phyloP scores from a whole-genome alignment of 2,329 filamentous ascomycete species.

The Diaporthe citri region DNA sequence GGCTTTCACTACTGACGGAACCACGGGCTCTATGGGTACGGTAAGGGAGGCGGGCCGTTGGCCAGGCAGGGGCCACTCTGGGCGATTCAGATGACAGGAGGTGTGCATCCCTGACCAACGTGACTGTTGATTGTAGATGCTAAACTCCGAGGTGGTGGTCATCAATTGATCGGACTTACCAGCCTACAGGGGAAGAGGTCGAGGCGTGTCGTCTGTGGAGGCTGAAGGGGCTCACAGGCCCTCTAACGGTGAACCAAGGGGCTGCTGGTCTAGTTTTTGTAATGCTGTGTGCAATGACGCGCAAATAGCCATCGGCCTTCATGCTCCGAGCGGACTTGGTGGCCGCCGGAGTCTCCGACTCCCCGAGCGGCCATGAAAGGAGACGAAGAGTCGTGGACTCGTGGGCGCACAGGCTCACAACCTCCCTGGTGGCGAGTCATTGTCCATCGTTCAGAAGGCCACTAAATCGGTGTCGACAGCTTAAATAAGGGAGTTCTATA shows the following conservation, averaged over 20 bases:
- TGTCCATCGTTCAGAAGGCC: neutral
- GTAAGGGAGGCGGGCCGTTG: slow-evolving; percentile 17
- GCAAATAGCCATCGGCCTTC: neutral
- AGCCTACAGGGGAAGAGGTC: too few species aligned
- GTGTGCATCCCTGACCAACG: neutral
- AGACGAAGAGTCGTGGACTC: neutral
- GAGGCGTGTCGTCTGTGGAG: neutral
- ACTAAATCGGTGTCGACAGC: neutral
- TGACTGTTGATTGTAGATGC: neutral
- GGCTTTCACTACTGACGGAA: neutral
- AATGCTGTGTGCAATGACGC: neutral
- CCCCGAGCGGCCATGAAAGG: neutral
- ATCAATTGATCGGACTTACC: neutral
- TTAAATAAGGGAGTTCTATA: too few species aligned
- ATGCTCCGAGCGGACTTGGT: neutral
- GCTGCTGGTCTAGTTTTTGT: neutral
- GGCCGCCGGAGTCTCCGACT: neutral
- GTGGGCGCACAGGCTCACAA: neutral
- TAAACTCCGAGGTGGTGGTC: neutral
- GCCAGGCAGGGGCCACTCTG: neutral
- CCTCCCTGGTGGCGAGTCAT: neutral
- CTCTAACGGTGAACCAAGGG: neutral
- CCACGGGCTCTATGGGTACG: neutral
- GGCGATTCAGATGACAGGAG: neutral
- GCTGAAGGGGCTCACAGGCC: neutral